Evolutionary conservation across 305 asterid genomes (phyloP).

Genomic region (Rubia tinctorum): DNA sequence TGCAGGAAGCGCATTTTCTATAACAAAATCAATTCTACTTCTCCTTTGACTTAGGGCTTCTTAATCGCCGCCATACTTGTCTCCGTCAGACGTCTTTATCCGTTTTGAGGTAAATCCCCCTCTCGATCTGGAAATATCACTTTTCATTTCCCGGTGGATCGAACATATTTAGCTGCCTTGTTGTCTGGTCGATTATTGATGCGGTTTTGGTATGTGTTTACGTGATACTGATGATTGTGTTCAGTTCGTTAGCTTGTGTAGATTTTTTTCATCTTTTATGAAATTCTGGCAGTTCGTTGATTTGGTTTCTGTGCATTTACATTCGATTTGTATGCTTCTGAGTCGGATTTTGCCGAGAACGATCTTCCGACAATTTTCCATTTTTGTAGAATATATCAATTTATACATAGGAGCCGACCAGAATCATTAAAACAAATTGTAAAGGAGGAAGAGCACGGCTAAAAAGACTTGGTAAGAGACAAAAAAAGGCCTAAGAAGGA

Average conservation of each 20-base stretch:
- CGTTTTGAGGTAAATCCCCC: constrained; percentile 13
- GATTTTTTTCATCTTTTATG: background rate
- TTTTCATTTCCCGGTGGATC: background rate
- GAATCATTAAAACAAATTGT: background rate
- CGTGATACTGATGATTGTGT: background rate
- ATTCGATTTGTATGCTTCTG: background rate
- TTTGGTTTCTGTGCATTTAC: background rate
- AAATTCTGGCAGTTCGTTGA: too few relatives aligned
- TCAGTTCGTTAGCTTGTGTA: background rate
- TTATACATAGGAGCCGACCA: background rate
- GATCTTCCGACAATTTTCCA: background rate
- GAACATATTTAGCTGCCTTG: background rate
- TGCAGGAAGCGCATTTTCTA: background rate
- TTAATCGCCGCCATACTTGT: background rate
- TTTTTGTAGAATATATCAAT: too few relatives aligned
- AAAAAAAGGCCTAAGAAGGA: background rate
- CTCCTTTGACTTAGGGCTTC: background rate
- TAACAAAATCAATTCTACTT: background rate
- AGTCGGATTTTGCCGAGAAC: background rate
- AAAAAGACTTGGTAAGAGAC: too few relatives aligned
- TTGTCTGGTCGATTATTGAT: background rate
- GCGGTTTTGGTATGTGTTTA: too few relatives aligned
- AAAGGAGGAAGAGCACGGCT: background rate
- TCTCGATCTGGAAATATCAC: constrained; percentile 6
- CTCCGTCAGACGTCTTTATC: constrained; percentile 1